A percentile compares a stretch with the other conserved stretches of the same genome.
Conservation (phyloP, 371 early-diverging fungal species). For the Caulochytrium protostelioides region DNA sequence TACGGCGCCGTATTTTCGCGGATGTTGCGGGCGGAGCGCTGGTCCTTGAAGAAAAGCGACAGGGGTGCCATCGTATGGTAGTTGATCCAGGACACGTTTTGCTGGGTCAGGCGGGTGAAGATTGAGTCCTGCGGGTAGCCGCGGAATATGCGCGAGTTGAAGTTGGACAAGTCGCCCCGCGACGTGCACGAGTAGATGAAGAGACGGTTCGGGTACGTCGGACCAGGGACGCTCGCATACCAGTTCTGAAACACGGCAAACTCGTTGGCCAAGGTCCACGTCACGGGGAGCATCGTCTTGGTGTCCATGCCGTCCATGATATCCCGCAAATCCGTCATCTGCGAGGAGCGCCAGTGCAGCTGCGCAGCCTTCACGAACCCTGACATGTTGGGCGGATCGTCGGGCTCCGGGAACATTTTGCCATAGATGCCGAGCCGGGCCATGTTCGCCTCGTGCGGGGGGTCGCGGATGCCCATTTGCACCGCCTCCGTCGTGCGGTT, state of each 20-base stretch:
- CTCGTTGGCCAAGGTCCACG: slow-evolving; percentile 11
- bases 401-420: no score
- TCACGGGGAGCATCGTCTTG: slow-evolving; percentile 9
- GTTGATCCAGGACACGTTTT: not conserved
- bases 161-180: slow-evolving; percentile 3
- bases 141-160: not conserved
- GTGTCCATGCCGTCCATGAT: slow-evolving; percentile 12
- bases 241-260: slow-evolving; percentile 11
- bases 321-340: no score
- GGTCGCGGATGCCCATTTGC: no score
- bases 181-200: slow-evolving; percentile 11
- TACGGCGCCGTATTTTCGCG: slow-evolving; percentile 2
- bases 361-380: no score
- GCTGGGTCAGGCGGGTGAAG: slow-evolving; percentile 9
- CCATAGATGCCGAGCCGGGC: no score
- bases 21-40: slow-evolving; percentile 6
- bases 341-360: not conserved
- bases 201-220: slow-evolving; percentile 15
- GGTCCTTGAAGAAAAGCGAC: slow-evolving; percentile 6
- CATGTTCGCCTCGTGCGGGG: not conserved
- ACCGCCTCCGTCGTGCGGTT: no score
- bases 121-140: slow-evolving; percentile 14
- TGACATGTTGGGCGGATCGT: no score
- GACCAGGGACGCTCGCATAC: slow-evolving; percentile 12
- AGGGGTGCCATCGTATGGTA: slow-evolving; percentile 7